These are phyloP conservation scores for Penicillium atrosanguineum DNA, from an alignment of 495 filamentous ascomycete genomes.

Conservation along the genomic window DNA sequence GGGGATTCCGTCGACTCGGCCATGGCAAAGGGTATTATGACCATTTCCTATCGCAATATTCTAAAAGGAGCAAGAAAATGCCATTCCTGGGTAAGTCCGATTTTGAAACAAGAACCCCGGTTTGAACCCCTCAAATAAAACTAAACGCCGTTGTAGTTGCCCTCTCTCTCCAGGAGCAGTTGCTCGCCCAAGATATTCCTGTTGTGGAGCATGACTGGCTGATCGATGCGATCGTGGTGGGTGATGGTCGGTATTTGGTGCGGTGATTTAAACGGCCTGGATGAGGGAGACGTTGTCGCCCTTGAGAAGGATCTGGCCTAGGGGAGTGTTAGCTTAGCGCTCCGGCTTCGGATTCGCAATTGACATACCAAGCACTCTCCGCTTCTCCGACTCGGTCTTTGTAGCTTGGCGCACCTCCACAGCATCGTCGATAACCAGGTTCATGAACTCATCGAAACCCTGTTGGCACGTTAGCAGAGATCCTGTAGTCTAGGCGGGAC, in stretches of 20 bases:
- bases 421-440: conserved; percentile 92
- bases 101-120: conserved; percentile 11
- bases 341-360: conserved; percentile 14
- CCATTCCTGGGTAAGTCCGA: conserved; percentile 59
- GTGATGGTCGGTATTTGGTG: conserved; percentile 47
- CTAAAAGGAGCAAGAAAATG: conserved; percentile 49
- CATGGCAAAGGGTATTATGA: conserved; percentile 99
- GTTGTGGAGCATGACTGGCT: conserved; percentile 64
- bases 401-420: conserved; percentile 85
- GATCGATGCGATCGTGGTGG: conserved; percentile 64
- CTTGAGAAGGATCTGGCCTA: conserved; percentile 95
- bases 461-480: conserved; percentile 28
- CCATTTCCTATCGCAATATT: conserved; percentile 77
- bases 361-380: conserved; percentile 72
- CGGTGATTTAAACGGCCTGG: conserved; percentile 57
- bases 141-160: conserved; percentile 59
- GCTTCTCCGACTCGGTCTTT: conserved; percentile 76
- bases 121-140: conserved; percentile 10
- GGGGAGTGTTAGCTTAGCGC: background rate
- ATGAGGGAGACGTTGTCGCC: conserved; percentile 97
- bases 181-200: conserved; percentile 67
- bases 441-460: conserved; percentile 99
- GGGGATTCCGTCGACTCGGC: conserved; percentile 70
- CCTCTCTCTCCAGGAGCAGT: conserved; percentile 83
- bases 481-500: background rate